Evolutionary conservation across 2,329 filamentous ascomycete species (phyloP).

Genomic region (Teratosphaeria nubilosa): DNA sequence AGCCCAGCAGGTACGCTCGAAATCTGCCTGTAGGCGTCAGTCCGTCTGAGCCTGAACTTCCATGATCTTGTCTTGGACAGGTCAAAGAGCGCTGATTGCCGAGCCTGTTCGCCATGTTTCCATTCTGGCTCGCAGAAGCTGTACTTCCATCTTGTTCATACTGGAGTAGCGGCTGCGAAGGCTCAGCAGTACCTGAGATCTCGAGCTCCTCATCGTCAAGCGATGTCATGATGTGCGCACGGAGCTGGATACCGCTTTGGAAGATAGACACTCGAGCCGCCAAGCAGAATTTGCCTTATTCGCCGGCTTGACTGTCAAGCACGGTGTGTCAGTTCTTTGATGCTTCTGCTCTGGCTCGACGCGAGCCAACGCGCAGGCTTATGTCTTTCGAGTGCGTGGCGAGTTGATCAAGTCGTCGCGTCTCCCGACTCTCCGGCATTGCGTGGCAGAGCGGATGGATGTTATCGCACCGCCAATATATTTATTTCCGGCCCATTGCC

Average conservation of each 20-base stretch:
- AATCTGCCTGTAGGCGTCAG: conserved; percentile 25
- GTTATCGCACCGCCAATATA: not conserved
- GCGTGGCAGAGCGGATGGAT: not conserved
- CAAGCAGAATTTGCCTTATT: not conserved
- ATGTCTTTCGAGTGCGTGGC: not conserved
- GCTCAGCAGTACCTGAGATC: not conserved
- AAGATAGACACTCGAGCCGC: not conserved
- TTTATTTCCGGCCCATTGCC: not conserved
- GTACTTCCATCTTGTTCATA: not conserved
- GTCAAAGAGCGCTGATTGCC: not conserved
- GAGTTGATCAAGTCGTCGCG: not conserved
- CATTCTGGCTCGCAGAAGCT: not conserved
- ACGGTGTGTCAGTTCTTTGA: not conserved
- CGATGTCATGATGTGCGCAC: not conserved
- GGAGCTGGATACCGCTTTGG: not conserved
- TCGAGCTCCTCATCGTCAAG: not conserved
- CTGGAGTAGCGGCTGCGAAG: not conserved
- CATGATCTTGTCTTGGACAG: not conserved
- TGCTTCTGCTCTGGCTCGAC: not conserved
- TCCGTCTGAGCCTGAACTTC: not conserved
- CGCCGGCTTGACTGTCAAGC: no score
- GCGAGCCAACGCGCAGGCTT: not conserved
- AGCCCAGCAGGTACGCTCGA: conserved; percentile 43
- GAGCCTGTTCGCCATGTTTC: not conserved
- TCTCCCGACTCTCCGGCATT: not conserved